A percentile compares a stretch with the other conserved stretches of the same genome.
These are phyloP conservation scores for Vanrija sp. DNA, from an alignment of 1,284 basidiomycete species.

Conservation along the genomic window DNA sequence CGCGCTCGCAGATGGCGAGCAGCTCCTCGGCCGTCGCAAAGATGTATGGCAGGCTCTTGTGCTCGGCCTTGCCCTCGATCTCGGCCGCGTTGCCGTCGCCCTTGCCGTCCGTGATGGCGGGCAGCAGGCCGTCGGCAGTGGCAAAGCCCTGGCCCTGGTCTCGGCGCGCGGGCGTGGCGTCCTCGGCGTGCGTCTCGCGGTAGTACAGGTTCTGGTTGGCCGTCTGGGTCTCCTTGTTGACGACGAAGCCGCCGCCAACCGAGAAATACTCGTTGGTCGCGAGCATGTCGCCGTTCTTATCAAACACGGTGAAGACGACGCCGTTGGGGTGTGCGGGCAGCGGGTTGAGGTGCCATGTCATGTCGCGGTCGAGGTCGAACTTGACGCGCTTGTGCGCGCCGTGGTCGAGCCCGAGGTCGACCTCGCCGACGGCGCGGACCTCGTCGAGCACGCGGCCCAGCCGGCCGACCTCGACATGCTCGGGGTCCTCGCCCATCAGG, in stretches of 20 bases:
- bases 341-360: constrained; percentile 52
- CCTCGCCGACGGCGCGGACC: constrained; percentile 26
- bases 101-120: constrained; percentile 4
- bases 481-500: constrained; percentile 64
- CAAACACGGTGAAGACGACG: constrained; percentile 86
- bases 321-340: constrained; percentile 65
- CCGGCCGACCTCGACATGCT: constrained; percentile 38
- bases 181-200: constrained; percentile 82
- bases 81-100: not conserved
- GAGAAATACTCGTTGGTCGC: constrained; percentile 91
- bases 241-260: constrained; percentile 80
- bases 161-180: constrained; percentile 71
- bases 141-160: constrained; percentile 42
- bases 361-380: constrained; percentile 83
- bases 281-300: constrained; percentile 71
- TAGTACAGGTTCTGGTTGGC: constrained; percentile 95
- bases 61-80: constrained; percentile 4
- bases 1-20: constrained; percentile 22
- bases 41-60: constrained; percentile 57
- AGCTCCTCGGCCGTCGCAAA: constrained; percentile 29
- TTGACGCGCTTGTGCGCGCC: constrained; percentile 69
- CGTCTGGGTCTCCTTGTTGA: constrained; percentile 58
- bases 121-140: not conserved
- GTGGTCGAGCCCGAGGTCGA: constrained; percentile 57
- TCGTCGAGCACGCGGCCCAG: constrained; percentile 29